Base-by-base conservation (phyloP, 495 filamentous ascomycete species). In the Mytilinidion resinicola region DNA sequence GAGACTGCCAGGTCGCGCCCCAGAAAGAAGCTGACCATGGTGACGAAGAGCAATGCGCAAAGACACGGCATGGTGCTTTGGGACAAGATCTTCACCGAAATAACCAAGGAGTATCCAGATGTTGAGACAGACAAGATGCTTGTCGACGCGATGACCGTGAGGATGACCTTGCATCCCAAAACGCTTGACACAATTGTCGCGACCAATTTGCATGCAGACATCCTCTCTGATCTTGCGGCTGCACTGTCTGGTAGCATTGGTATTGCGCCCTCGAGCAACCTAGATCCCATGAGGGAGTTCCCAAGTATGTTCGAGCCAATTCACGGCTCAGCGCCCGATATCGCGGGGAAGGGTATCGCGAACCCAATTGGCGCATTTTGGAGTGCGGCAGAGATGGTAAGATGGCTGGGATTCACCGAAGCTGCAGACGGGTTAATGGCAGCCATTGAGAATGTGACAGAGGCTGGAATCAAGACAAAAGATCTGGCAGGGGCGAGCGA, bases 351-450 rank as follows among this genome's bases (percentile, higher is more conserved):
- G 68, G 85, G 85, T 0, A 74, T 87, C 38, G 86, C 86, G 10
- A 89, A 90, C 67, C 85, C 86, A 0, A 78, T 89, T 0, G 85
- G 78, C 8, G 85, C 84, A 0, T 84, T 88, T 68, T 87, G 84
- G 85, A 83, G 80, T 4, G 82, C 78, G 5, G 79, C 80, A 0
- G 84, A 87, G 68, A 88, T 87, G 85, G 73, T 87, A 39, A 72
- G 71, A 7, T 87, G 83, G 84, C 60, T 88, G 34, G 83, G 83
- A 2, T 74, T 83, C 63, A 73, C 77, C 51, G 71, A 73, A 8
- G 83, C 81, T 5, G 77, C 79, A 0, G 74, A 78, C 64, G 67
- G 72, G 59, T 70, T 88, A 58, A 75, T 87, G 73, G 68, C 76
- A 37, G 74, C 73, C 41, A 78, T 88, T 9, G 82, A 86, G 69